These are phyloP conservation scores for Polytrichum formosum DNA, from an alignment of 225 moss, liverwort and hornwort species.

Conservation along the genomic window DNA sequence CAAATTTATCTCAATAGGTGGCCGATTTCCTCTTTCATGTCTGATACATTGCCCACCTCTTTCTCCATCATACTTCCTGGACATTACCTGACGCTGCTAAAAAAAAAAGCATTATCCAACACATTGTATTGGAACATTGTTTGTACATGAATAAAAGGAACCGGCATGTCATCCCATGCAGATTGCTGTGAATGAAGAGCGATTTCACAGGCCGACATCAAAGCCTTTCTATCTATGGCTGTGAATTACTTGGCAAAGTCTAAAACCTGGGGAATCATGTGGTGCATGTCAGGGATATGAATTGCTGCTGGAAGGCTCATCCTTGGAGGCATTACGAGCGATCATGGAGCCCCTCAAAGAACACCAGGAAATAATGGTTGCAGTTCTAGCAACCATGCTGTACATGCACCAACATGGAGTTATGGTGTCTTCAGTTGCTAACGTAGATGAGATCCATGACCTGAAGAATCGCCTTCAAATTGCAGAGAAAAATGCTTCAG, in stretches of 20 bases:
- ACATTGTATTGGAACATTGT: background rate
- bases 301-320: conserved; percentile 60
- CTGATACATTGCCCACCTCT: background rate
- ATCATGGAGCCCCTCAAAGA: conserved; percentile 52
- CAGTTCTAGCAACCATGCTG: conserved; percentile 53
- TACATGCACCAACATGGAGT: conserved; percentile 38
- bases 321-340: conserved; percentile 50
- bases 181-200: background rate
- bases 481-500: conserved; percentile 46
- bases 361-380: conserved; percentile 70
- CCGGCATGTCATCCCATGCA: background rate
- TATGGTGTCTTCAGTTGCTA: conserved; percentile 11
- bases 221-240: background rate
- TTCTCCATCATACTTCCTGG: background rate
- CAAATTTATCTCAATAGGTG: background rate
- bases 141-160: background rate
- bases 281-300: conserved; percentile 52
- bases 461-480: conserved; percentile 43
- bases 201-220: background rate
- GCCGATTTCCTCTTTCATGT: background rate
- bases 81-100: background rate
- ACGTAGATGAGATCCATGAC: conserved; percentile 26
- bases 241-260: background rate
- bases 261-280: background rate
- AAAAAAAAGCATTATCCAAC: background rate